Percentiles rank a stretch among this genome's conserved stretches.
These are phyloP conservation scores for Limonium bicolor DNA, from an alignment of 148 eudicot genomes.

Conservation along the genomic window DNA sequence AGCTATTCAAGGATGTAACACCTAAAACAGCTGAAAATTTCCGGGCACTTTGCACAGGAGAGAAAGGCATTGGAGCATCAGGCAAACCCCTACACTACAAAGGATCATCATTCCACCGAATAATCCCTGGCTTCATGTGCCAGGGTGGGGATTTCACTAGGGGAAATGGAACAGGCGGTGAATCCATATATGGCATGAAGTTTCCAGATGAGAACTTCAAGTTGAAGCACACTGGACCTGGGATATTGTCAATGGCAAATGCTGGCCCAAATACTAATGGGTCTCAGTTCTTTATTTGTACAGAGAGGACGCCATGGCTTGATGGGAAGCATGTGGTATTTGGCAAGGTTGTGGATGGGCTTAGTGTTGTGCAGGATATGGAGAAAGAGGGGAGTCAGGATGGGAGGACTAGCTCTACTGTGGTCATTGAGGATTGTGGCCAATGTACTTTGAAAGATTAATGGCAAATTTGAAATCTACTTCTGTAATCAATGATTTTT, in stretches of 20 bases:
- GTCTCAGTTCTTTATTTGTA: constrained; percentile 43
- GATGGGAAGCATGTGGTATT: constrained; percentile 55
- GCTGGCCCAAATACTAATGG: constrained; percentile 40
- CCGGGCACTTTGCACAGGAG: constrained; percentile 86
- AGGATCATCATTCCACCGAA: constrained; percentile 73
- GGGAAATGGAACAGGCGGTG: constrained; percentile 87
- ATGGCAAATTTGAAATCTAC: too few species aligned
- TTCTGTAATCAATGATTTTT: too few species aligned
- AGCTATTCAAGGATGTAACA: constrained; percentile 44
- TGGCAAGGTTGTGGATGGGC: constrained; percentile 53
- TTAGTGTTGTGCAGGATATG: constrained; percentile 42
- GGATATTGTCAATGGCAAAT: constrained; percentile 48
- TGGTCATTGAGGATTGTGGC: constrained; percentile 50
- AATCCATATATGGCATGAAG: constrained; percentile 63
- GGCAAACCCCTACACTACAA: constrained; percentile 80
- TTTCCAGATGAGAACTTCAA: constrained; percentile 75
- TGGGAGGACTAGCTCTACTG: constrained; percentile 17
- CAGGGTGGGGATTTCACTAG: constrained; percentile 90
- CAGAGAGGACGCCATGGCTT: constrained; percentile 34
- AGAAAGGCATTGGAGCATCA: constrained; percentile 57
- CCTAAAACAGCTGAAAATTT: constrained; percentile 82
- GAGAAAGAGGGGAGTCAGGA: constrained; percentile 29
- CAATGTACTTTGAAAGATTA: too few species aligned
- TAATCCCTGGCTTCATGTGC: constrained; percentile 78
- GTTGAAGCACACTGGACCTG: constrained; percentile 16